These are phyloP conservation scores for Nitzschia putrida DNA, from an alignment of 108 stramenopile species.

Conservation along the genomic window DNA sequence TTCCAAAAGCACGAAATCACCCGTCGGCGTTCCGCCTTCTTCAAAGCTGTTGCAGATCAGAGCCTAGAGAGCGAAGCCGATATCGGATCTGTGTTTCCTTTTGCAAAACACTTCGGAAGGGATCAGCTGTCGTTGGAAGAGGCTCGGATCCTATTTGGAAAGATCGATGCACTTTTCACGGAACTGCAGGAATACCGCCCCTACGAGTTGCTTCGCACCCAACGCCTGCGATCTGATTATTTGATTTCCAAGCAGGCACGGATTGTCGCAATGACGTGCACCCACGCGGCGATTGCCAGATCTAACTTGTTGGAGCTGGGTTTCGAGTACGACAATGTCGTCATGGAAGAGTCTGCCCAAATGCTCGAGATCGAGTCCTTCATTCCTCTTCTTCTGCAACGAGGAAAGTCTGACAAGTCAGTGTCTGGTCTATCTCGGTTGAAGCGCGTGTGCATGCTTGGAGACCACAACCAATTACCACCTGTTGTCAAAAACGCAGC, in stretches of 20 bases:
- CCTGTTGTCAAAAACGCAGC: conserved; percentile 92
- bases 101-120: conserved; percentile 51
- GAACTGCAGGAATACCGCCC: conserved; percentile 93
- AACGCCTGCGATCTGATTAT: conserved; percentile 91
- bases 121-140: conserved; percentile 38
- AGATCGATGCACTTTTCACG: conserved; percentile 76
- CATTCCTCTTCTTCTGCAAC: conserved; percentile 89
- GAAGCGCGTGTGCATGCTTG: conserved; percentile 94
- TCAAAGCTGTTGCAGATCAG: conserved; percentile 20
- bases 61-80: conserved; percentile 14
- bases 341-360: conserved; percentile 99
- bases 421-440: conserved; percentile 68
- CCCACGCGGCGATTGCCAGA: conserved; percentile 96
- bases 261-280: conserved; percentile 98
- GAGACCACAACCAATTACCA: conserved; percentile 98
- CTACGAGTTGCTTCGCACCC: conserved; percentile 93
- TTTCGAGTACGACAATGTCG: conserved; percentile 95
- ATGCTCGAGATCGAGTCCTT: conserved; percentile 97
- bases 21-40: conserved; percentile 55
- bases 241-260: conserved; percentile 93
- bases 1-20: conserved; percentile 58
- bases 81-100: conserved; percentile 61
- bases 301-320: conserved; percentile 87
- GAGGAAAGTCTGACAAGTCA: conserved; percentile 75
- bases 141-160: conserved; percentile 44